phyloP scores from a whole-genome alignment of 805 yeast genomes.

The Schwanniomyces vanrijiae region DNA sequence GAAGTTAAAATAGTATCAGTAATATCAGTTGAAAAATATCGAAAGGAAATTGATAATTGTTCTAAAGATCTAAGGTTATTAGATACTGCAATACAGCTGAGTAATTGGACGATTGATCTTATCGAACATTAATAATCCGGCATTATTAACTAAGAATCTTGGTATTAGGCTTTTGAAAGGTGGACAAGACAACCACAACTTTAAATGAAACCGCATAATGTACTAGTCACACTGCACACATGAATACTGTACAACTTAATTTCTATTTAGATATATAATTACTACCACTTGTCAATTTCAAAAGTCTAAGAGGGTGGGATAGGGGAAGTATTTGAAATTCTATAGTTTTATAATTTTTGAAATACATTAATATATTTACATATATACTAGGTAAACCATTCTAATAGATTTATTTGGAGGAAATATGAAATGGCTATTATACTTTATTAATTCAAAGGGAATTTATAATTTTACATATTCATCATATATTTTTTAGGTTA shows the following conservation, averaged over 20 bases:
- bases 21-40: conserved; percentile 1
- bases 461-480: too few relatives aligned
- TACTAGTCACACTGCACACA: neutral
- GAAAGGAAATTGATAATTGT: neutral
- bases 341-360: too few relatives aligned
- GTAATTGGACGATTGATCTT: conserved; percentile 1
- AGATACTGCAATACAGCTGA: conserved; percentile 1
- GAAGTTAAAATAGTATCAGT: conserved; percentile 3
- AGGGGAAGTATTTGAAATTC: neutral
- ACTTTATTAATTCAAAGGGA: too few relatives aligned
- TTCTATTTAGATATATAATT: neutral
- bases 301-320: conserved; percentile 1
- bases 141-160: neutral
- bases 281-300: neutral
- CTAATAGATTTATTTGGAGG: too few relatives aligned
- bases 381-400: too few relatives aligned
- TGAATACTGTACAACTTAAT: neutral
- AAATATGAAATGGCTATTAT: too few relatives aligned
- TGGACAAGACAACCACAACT: neutral
- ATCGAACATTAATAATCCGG: neutral
- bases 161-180: neutral
- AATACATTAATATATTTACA: too few relatives aligned
- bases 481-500: too few relatives aligned
- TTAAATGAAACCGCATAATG: neutral
- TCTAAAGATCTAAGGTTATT: neutral